Percentiles rank a stretch among this genome's conserved stretches.
Conservation (phyloP, 352 stramenopile genomes). For the Phytophthora hybrid region DNA sequence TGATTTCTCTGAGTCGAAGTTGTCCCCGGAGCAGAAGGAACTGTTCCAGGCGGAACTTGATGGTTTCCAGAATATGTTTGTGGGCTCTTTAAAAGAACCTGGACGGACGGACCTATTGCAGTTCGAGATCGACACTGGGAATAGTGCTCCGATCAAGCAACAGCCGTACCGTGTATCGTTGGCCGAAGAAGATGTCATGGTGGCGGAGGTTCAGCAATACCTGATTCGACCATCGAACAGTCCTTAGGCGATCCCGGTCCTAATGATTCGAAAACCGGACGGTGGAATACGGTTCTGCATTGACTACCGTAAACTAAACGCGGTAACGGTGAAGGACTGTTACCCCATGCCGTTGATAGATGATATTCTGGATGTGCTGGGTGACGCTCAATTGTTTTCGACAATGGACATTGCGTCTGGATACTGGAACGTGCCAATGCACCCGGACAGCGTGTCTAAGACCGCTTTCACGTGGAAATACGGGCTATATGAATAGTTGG, state of each 20-base stretch:
- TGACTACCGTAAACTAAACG: constrained; percentile 18
- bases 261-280: constrained; percentile 8
- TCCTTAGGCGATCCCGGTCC: constrained; percentile 5
- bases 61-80: too few species aligned
- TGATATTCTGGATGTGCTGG: constrained; percentile 18
- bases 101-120: too few species aligned
- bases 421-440: constrained; percentile 12
- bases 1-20: constrained; percentile 1
- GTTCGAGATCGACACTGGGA: constrained; percentile 2
- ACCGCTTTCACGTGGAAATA: too few species aligned
- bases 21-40: too few species aligned
- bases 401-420: constrained; percentile 10
- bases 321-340: constrained; percentile 20
- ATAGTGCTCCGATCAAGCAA: constrained; percentile 13
- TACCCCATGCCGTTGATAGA: constrained; percentile 22
- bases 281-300: constrained; percentile 26
- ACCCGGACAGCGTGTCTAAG: neutral
- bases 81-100: too few species aligned
- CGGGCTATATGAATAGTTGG: too few species aligned
- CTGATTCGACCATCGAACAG: constrained; percentile 6
- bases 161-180: constrained; percentile 16
- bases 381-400: constrained; percentile 8
- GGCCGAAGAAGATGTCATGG: constrained; percentile 17
- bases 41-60: too few species aligned
- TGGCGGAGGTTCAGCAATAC: constrained; percentile 12